Evolutionary conservation across 2,329 filamentous ascomycete species (phyloP).

Genomic region (Penicillium crustosum): DNA sequence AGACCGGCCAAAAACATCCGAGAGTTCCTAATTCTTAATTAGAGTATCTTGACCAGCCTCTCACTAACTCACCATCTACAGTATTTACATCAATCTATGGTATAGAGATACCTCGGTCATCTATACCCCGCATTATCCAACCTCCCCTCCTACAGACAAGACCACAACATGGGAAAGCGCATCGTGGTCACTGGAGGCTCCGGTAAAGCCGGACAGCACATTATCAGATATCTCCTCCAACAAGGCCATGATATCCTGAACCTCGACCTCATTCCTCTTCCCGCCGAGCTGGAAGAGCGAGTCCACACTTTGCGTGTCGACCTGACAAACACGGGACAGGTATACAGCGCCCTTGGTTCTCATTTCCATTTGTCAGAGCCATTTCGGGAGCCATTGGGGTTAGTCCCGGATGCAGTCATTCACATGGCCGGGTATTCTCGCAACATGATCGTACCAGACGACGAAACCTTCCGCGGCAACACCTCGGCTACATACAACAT

Average conservation of each 20-base stretch:
- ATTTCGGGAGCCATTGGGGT: constrained; percentile 38
- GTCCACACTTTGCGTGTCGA: constrained; percentile 58
- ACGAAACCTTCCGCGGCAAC: constrained; percentile 59
- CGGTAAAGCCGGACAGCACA: constrained; percentile 57
- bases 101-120: too few species aligned
- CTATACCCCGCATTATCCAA: constrained; percentile 1
- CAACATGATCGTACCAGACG: constrained; percentile 62
- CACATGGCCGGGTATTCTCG: constrained; percentile 62
- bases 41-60: neutral
- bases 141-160: neutral
- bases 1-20: neutral
- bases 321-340: constrained; percentile 56
- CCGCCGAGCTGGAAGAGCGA: constrained; percentile 34
- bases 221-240: constrained; percentile 54
- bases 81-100: neutral
- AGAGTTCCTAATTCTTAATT: neutral
- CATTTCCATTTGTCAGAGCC: constrained; percentile 54
- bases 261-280: constrained; percentile 52
- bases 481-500: constrained; percentile 60
- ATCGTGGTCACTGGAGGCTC: constrained; percentile 58
- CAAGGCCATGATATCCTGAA: constrained; percentile 56
- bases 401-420: constrained; percentile 59
- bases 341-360: constrained; percentile 57
- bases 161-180: constrained; percentile 35
- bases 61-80: neutral